These are phyloP conservation scores for Thelonectria discophora DNA, from an alignment of 2,329 filamentous ascomycete species.

Conservation along the genomic window DNA sequence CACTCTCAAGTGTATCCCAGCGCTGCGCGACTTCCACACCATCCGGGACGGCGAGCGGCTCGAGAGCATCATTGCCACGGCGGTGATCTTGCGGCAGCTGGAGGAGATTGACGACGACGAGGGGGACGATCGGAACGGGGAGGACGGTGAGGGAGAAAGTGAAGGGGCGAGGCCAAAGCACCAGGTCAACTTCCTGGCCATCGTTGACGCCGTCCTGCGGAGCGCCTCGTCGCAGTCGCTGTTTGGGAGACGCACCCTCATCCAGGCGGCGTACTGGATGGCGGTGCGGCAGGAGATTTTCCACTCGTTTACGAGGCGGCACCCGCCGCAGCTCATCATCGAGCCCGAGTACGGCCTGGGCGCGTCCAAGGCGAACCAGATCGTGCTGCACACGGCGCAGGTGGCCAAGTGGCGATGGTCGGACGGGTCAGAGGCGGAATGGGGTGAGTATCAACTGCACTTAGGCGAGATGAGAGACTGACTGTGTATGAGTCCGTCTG, in stretches of 20 bases:
- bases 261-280: conserved; percentile 54
- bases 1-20: conserved; percentile 52
- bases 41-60: conserved; percentile 50
- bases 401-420: conserved; percentile 54
- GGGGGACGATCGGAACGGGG: conserved; percentile 45
- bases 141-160: not conserved
- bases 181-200: conserved; percentile 52
- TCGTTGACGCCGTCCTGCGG: conserved; percentile 51
- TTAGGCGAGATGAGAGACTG: not conserved
- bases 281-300: conserved; percentile 53
- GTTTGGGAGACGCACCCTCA: conserved; percentile 48
- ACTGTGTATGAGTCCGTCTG: conserved; percentile 42
- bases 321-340: conserved; percentile 50
- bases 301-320: conserved; percentile 51
- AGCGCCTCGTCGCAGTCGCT: conserved; percentile 49
- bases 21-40: conserved; percentile 49
- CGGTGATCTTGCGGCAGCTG: conserved; percentile 52
- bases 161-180: conserved; percentile 26
- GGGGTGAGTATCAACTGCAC: conserved; percentile 43
- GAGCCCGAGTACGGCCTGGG: conserved; percentile 47
- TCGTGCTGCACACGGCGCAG: conserved; percentile 53
- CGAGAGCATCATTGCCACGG: conserved; percentile 53
- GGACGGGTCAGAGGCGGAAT: conserved; percentile 48
- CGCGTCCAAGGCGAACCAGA: conserved; percentile 51
- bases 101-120: conserved; percentile 55